Percentiles rank a stretch among this genome's conserved stretches.
Conservation (phyloP, 2,329 filamentous ascomycete genomes). For the Trichoderma koningii region DNA sequence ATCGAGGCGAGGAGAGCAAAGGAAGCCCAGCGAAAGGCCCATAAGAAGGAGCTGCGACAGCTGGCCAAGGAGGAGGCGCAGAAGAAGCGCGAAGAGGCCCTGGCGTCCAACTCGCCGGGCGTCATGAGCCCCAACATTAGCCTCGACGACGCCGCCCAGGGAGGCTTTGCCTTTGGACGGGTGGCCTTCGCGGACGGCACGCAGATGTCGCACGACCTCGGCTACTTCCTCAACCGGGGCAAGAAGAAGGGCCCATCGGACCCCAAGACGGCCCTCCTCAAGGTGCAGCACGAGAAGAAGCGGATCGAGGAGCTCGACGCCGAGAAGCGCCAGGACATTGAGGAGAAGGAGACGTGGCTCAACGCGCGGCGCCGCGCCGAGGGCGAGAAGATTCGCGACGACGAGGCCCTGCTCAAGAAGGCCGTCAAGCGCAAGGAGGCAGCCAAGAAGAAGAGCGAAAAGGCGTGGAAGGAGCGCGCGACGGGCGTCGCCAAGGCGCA, state of each 20-base stretch:
- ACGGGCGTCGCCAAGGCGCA: constrained; percentile 74
- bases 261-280: constrained; percentile 80
- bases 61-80: constrained; percentile 81
- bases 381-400: constrained; percentile 86
- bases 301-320: constrained; percentile 74
- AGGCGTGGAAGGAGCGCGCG: constrained; percentile 77
- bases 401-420: constrained; percentile 87
- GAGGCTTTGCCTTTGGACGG: constrained; percentile 85
- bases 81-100: constrained; percentile 61
- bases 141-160: constrained; percentile 50
- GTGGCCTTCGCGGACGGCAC: constrained; percentile 89
- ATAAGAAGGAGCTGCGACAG: constrained; percentile 82
- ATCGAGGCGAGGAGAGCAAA: constrained; percentile 88
- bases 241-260: constrained; percentile 85
- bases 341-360: constrained; percentile 93
- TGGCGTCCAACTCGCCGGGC: constrained; percentile 63
- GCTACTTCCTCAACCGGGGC: constrained; percentile 53
- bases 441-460: constrained; percentile 86
- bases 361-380: constrained; percentile 86
- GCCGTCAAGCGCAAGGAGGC: constrained; percentile 91
- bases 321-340: constrained; percentile 79
- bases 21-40: constrained; percentile 79
- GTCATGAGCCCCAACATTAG: constrained; percentile 59
- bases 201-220: constrained; percentile 72
- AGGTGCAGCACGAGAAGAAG: constrained; percentile 82